A percentile compares a stretch with the other conserved stretches of the same genome.
Conservation (phyloP, 805 yeast species). For the Metschnikowia santaceciliae region DNA sequence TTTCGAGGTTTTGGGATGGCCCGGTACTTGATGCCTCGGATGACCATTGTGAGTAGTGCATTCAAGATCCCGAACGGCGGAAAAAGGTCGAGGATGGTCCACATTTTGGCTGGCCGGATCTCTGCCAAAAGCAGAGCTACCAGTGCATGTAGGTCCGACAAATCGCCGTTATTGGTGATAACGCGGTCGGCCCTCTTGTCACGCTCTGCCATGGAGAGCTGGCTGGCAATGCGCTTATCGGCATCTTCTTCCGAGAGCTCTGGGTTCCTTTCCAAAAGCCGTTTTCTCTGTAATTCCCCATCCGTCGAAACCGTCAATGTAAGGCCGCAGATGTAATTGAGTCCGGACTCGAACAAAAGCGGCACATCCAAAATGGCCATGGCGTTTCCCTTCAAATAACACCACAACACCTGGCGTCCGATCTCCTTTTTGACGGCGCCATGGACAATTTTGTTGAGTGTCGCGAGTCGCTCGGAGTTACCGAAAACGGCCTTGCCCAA, state of each 20-base stretch:
- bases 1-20: neutral
- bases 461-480: slow-evolving; percentile 51
- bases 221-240: slow-evolving; percentile 65
- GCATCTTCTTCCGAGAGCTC: slow-evolving; percentile 66
- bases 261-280: slow-evolving; percentile 66
- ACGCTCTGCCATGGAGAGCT: slow-evolving; percentile 63
- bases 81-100: slow-evolving; percentile 28
- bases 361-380: slow-evolving; percentile 88
- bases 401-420: slow-evolving; percentile 47
- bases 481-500: slow-evolving; percentile 79
- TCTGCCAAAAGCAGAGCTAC: slow-evolving; percentile 23
- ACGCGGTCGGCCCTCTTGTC: slow-evolving; percentile 59
- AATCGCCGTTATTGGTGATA: slow-evolving; percentile 52
- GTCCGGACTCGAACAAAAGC: slow-evolving; percentile 72
- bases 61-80: slow-evolving; percentile 36
- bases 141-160: slow-evolving; percentile 20
- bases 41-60: slow-evolving; percentile 7
- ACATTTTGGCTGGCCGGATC: slow-evolving; percentile 26
- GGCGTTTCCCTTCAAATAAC: slow-evolving; percentile 55
- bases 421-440: slow-evolving; percentile 79
- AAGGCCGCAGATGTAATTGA: slow-evolving; percentile 67
- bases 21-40: slow-evolving; percentile 4
- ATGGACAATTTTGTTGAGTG: slow-evolving; percentile 75
- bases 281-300: slow-evolving; percentile 51
- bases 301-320: slow-evolving; percentile 66